phyloP scores from a whole-genome alignment of 2,329 filamentous ascomycete genomes.

The Stemphylium lycopersici region DNA sequence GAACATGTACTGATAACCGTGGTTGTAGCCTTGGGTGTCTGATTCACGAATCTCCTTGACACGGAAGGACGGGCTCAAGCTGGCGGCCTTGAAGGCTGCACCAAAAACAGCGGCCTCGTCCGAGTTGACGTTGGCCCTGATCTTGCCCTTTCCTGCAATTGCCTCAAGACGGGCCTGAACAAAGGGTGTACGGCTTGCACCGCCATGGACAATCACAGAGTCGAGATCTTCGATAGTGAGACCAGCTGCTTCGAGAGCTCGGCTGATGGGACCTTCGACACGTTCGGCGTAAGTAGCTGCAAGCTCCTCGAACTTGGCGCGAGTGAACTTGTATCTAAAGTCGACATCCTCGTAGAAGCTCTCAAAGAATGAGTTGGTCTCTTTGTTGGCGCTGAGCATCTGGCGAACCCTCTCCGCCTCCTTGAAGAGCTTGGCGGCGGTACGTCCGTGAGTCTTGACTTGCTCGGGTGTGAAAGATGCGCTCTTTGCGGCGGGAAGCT shows the following conservation, averaged over 20 bases:
- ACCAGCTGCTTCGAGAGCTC: constrained; percentile 75
- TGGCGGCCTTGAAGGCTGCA: constrained; percentile 90
- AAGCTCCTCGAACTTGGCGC: constrained; percentile 81
- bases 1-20: constrained; percentile 76
- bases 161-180: constrained; percentile 88
- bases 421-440: constrained; percentile 89
- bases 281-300: constrained; percentile 70
- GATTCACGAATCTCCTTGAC: constrained; percentile 92
- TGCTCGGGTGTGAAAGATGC: constrained; percentile 65
- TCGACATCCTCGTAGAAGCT: constrained; percentile 89
- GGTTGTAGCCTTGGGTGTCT: constrained; percentile 77
- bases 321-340: constrained; percentile 87
- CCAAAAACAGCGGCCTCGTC: constrained; percentile 97
- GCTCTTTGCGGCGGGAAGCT: constrained; percentile 68
- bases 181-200: constrained; percentile 87
- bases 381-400: constrained; percentile 89
- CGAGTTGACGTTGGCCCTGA: constrained; percentile 93
- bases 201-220: constrained; percentile 92
- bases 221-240: constrained; percentile 78
- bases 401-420: constrained; percentile 87
- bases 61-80: constrained; percentile 91
- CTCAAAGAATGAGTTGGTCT: constrained; percentile 82
- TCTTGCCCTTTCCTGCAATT: constrained; percentile 74
- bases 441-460: constrained; percentile 77
- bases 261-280: constrained; percentile 71